Evolutionary conservation across 768 basidiomycete species (phyloP), one percentile per base, ranked within the genome.

Genomic region (Termitomyces sp.): DNA sequence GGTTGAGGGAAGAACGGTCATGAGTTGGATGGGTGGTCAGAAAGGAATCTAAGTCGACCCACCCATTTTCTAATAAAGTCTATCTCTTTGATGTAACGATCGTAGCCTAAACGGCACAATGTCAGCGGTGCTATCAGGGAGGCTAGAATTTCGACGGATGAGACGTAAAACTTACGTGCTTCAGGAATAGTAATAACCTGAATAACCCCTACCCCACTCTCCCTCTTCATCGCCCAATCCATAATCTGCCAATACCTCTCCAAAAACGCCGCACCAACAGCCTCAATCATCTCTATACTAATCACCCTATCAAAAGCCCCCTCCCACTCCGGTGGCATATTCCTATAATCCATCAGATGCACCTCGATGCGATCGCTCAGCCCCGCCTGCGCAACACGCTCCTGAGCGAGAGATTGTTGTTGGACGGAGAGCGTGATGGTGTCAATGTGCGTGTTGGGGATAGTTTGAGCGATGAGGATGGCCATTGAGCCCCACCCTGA

Each of bases 231-330:
- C 18, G 86, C 88, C 81, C 85, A 85, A 70, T 91, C 85, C 38
- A 90, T 81, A 18, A 81, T 75, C 40, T 69, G 69, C 82, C 88
- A 92, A 70, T 89, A 91, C 44, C 76, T 79, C 57, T 82, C 78
- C 65, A 90, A 73, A 67, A 83, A 91, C 63, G 89, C 87, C 49
- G 76, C 74, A 6, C 88, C 89, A 9, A 92, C 89, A 0, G 84
- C 86, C 68, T 91, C 89, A 5, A 91, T 82, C 89, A 91, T 91
- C 75, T 90, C 90, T 52, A 90, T 77, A 62, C 88, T 90, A 32
- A 92, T 79, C 20, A 92, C 78, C 9, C 90, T 72, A 65, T 91
- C 87, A 66, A 92, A 92, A 7, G 74, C 66, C 20, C 82, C 81
- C 65, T 81, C 74, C 89, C 89, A 91, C 33, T 84, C 81, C 2